Base-by-base conservation (phyloP, 495 filamentous ascomycete genomes). In the Penicillium canescens region DNA sequence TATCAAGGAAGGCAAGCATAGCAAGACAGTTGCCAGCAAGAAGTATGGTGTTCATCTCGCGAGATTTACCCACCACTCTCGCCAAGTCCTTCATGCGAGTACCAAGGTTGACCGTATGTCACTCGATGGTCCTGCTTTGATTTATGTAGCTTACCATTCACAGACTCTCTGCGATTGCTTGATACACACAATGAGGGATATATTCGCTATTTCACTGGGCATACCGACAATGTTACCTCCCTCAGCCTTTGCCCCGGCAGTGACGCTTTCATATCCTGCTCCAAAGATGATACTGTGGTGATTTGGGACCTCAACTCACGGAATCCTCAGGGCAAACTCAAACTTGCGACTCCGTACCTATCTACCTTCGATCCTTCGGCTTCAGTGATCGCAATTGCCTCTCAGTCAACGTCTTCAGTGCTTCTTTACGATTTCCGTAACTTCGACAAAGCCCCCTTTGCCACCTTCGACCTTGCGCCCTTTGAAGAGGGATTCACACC, bases 1-100 rank as follows among this genome's bases (percentile, higher is more conserved):
- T 59, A 86, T 93, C 56, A 90, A 88, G 55, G 91, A 94, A 44
- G 94, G 94, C 6, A 90, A 88, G 49, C 84, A 87, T 51, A 86
- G 86, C 23, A 98, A 98, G 68, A 84, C 85, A 33, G 79, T 96
- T 21, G 84, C 92, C 43, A 77, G 75, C 85, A 89, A 96, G 66
- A 99, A 99, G 66, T 99, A 98, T 56, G 94, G 94, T 34, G 91
- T 87, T 8, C 91, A 95, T 59, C 83, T 96, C 31, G 94, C 94
- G 5, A 86, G 91, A 61, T 99, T 98, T 73, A 95, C 92, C 2
- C 94, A 97, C 57, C 86, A 91, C 55, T 83, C 86, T 49, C 87
- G 86, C 9, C 88, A 87, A 69, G 87, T 99, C 53, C 87, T 98
- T 28, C 96, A 99, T 65, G 91, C 95, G 36, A 94, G 89, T 66